Evolutionary conservation across 1,284 basidiomycete species (phyloP), one percentile per base, ranked within the genome.

Genomic region (Lentinula novae-zelandiae): DNA sequence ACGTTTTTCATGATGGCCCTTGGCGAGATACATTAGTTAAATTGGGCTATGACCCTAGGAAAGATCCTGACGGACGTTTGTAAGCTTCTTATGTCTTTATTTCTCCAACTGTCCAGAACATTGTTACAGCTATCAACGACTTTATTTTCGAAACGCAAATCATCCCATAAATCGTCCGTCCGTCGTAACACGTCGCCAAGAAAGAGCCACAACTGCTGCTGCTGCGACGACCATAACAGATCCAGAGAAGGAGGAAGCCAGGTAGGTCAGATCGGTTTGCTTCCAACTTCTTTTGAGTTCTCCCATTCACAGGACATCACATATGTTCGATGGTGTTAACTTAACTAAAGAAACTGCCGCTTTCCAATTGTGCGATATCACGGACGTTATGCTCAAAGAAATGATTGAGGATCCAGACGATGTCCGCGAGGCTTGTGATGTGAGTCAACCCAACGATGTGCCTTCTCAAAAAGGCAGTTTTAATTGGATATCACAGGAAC

Each of bases 351-450:
- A 94, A 71, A 87, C 91, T 0, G 93, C 93, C 5, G 91, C 94
- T 17, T 99, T 94, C 73, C 96, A 98, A 73, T 79, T 99, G 5
- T 92, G 92, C 72, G 96, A 99, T 72, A 92, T 99, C 63, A 75
- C 80, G 9, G 97, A 98, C 71, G 85, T 87, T 0, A 85, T 94
- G 81, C 75, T 96, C 55, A 83, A 84, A 64, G 79, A 80, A 52
- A 88, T 95, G 82, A 91, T 97, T 61, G 82, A 91, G 63, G 85
- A 90, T 64, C 81, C 84, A 4, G 79, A 83, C 12, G 85, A 84
- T 38, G 74, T 91, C 31, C 81, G 85, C 38, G 86, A 89, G 63
- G 78, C 75, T 17, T 92, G 90, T 69, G 80, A 92, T 72, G 92
- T 93, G 65, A 64, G 88, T 78, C 34, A 1, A 7, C 6, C 27